These are phyloP conservation scores for Claviceps humidiphila DNA, from an alignment of 2,329 filamentous ascomycete genomes.

Conservation along the genomic window DNA sequence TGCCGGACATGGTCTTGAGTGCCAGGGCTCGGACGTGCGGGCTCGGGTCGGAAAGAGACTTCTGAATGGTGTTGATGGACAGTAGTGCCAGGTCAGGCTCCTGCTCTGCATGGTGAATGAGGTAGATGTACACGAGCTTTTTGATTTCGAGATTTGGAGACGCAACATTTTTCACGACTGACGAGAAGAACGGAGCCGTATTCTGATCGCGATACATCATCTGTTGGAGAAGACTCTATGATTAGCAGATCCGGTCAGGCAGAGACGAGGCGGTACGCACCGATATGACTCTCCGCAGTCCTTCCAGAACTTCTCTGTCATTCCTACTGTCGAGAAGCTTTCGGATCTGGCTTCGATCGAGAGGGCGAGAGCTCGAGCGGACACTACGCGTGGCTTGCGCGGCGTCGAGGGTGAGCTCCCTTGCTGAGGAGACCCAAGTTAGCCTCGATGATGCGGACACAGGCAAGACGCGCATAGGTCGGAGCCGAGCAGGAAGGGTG, in stretches of 20 bases:
- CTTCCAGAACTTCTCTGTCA: conserved; percentile 87
- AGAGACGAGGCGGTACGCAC: conserved; percentile 35
- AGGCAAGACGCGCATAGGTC: no score
- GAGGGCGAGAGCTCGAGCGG: conserved; percentile 46
- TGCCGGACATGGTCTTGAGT: conserved; percentile 91
- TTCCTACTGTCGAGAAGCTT: conserved; percentile 88
- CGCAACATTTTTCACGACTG: conserved; percentile 94
- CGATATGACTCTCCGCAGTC: conserved; percentile 74
- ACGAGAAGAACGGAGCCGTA: conserved; percentile 89
- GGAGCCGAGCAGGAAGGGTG: background rate
- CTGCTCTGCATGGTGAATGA: conserved; percentile 89
- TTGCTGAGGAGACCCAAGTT: conserved; percentile 41
- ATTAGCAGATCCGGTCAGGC: background rate
- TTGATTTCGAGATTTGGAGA: conserved; percentile 90
- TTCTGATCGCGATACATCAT: conserved; percentile 92
- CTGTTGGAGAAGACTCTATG: conserved; percentile 28
- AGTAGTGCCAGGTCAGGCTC: conserved; percentile 91
- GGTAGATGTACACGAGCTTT: conserved; percentile 96
- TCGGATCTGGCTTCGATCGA: conserved; percentile 77
- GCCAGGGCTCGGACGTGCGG: conserved; percentile 85
- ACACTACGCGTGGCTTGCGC: conserved; percentile 70
- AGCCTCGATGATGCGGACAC: background rate
- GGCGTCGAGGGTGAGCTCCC: conserved; percentile 94
- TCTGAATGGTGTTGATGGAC: conserved; percentile 98
- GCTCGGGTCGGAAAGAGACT: conserved; percentile 85